Percentiles rank a stretch among this genome's conserved stretches.
Evolutionary conservation across 2,329 filamentous ascomycete genomes (phyloP).

Genomic region (Hirsutella minnesotensis): DNA sequence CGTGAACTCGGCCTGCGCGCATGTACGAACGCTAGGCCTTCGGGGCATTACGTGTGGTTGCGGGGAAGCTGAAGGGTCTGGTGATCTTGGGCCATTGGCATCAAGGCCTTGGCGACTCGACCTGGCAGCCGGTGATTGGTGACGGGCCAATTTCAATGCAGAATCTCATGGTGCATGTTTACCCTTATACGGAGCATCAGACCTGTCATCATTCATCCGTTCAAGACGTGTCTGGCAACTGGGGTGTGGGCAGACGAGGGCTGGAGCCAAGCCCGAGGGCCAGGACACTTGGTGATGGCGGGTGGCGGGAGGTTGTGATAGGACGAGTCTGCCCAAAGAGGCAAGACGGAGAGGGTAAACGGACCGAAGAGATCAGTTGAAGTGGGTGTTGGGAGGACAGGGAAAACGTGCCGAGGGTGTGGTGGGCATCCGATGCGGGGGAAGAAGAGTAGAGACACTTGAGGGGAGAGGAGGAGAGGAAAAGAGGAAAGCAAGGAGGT

Average conservation of each 20-base stretch:
- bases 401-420: not conserved
- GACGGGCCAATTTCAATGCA: too few relatives aligned
- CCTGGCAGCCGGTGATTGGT: too few relatives aligned
- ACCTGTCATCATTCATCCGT: not conserved
- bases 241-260: not conserved
- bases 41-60: too few relatives aligned
- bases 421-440: not conserved
- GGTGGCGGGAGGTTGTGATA: not conserved
- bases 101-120: too few relatives aligned
- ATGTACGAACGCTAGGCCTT: too few relatives aligned
- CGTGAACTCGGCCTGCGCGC: too few relatives aligned
- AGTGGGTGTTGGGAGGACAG: not conserved
- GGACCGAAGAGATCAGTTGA: not conserved
- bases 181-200: not conserved
- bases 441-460: too few relatives aligned
- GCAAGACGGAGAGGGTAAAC: not conserved
- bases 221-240: not conserved
- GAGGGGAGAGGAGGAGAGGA: not conserved
- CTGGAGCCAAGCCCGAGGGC: not conserved
- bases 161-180: not conserved
- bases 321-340: not conserved
- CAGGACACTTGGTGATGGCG: not conserved
- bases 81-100: too few relatives aligned
- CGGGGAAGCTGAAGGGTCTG: too few relatives aligned
- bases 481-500: not conserved